phyloP scores from a whole-genome alignment of 1,284 basidiomycete genomes.

The Ceratobasidium sp. region DNA sequence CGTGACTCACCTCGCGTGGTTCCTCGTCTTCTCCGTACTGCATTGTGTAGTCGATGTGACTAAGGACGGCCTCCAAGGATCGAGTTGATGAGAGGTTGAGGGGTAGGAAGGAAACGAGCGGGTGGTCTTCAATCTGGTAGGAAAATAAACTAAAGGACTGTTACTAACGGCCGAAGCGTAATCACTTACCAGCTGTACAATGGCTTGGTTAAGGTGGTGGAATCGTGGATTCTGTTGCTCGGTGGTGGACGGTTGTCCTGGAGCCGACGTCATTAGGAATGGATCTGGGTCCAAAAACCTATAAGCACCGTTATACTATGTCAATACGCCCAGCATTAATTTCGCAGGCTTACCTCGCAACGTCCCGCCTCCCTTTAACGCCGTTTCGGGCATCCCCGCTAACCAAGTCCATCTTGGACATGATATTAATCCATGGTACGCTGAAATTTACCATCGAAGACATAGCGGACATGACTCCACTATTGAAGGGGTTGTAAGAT shows the following conservation, averaged over 20 bases:
- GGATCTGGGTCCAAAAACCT: conserved; percentile 98
- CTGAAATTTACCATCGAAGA: conserved; percentile 99
- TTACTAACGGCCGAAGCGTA: background rate
- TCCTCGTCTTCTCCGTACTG: conserved; percentile 96
- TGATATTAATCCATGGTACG: conserved; percentile 95
- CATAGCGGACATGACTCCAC: conserved; percentile 98
- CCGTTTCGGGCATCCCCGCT: conserved; percentile 69
- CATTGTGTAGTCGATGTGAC: conserved; percentile 97
- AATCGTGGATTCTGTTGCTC: conserved; percentile 76
- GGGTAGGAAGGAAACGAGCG: conserved; percentile 95
- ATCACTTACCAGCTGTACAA: conserved; percentile 85
- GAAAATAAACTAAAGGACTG: background rate
- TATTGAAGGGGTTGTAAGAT: conserved; percentile 51
- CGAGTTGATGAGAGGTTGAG: conserved; percentile 92
- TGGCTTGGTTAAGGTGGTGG: conserved; percentile 92
- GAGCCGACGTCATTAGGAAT: conserved; percentile 77
- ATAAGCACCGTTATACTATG: conserved; percentile 21
- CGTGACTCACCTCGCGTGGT: conserved; percentile 76
- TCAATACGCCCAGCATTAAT: background rate
- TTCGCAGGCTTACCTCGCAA: conserved; percentile 69
- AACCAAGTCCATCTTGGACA: conserved; percentile 99
- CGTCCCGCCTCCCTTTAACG: conserved; percentile 74
- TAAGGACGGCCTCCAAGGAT: conserved; percentile 88
- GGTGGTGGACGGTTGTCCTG: conserved; percentile 63
- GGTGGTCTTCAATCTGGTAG: conserved; percentile 94